Conservation (phyloP, 345 rosid genomes). For the Brassica incana region DNA sequence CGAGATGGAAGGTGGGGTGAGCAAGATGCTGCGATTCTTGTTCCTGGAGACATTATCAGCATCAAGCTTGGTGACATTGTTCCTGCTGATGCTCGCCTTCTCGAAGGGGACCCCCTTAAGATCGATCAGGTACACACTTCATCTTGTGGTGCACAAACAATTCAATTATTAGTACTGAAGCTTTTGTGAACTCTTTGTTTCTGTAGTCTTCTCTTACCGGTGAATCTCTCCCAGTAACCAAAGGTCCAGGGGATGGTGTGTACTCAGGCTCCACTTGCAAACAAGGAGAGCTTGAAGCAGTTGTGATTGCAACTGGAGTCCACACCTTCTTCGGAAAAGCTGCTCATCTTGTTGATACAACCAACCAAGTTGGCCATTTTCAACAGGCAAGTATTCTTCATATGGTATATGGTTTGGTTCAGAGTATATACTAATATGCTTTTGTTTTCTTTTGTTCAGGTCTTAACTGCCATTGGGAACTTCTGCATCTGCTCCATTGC, state of each 20-base stretch:
- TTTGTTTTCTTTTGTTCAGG: constrained; percentile 44
- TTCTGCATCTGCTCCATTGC: constrained; percentile 99
- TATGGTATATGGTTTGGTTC: constrained; percentile 13
- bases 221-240: constrained; percentile 96
- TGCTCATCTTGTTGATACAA: constrained; percentile 94
- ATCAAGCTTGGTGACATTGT: constrained; percentile 92
- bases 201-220: constrained; percentile 96
- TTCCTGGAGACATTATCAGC: constrained; percentile 90
- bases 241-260: constrained; percentile 94
- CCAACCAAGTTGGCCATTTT: constrained; percentile 99
- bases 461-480: constrained; percentile 96
- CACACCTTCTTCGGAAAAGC: constrained; percentile 99
- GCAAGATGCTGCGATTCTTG: constrained; percentile 85
- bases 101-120: constrained; percentile 94
- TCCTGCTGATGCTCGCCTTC: constrained; percentile 97
- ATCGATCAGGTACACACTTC: constrained; percentile 71
- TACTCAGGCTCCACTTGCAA: constrained; percentile 98
- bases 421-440: constrained; percentile 9
- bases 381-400: constrained; percentile 54
- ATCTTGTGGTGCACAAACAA: background rate
- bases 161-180: constrained; percentile 1
- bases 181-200: constrained; percentile 8
- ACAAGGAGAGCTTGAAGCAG: constrained; percentile 97
- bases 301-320: constrained; percentile 95
- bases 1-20: constrained; percentile 97